Base-by-base conservation (phyloP, 208 protist genomes). In the Giardia duodenalis region DNA sequence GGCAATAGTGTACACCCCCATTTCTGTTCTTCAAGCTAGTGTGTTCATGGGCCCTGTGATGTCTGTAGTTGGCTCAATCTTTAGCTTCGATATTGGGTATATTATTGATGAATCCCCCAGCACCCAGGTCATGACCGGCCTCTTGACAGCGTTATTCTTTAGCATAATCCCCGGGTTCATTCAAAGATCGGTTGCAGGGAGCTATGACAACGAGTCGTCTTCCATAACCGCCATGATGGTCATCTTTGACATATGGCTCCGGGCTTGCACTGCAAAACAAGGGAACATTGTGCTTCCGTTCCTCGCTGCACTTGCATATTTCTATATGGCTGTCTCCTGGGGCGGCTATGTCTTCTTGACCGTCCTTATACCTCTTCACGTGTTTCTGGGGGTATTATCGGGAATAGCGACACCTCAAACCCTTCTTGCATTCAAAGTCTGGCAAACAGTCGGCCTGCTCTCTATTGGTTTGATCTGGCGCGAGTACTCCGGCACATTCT, bases 191-290 rank as follows among this genome's bases (percentile, higher is more conserved):
- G 98, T 99, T 57, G 98, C 97, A 45, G 98, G 98, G 3, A 98
- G 97, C 76, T 99, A 97, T 94, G 98, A 99, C 96, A 99, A 99
- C 94, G 98, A 99, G 95, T 97, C 95, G 90, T 96, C 99, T 94
- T 97, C 98, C 39, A 97, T 99, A 92, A 97, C 98, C 87, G 97
- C 97, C 1, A 94, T 99, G 92, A 94, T 98, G 1, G 93, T 89
- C 95, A 93, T 92, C 43, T 93, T 96, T 92, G 88, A 91, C 96
- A 10, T 96, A 94, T 47, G 93, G 96, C 1, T 95, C 97, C 1
- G 96, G 96, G 44, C 96, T 93, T 39, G 57, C 57, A 76, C 19
- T 76, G 30, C 57, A 10, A 76, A 76, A 30, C 57, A 30, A 30
- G 10, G 57, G 57, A 57, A 97, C 96, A 67, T 45, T 47, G n/a